phyloP scores from a whole-genome alignment of 805 yeast species.

The Zygosaccharomyces bailii region DNA sequence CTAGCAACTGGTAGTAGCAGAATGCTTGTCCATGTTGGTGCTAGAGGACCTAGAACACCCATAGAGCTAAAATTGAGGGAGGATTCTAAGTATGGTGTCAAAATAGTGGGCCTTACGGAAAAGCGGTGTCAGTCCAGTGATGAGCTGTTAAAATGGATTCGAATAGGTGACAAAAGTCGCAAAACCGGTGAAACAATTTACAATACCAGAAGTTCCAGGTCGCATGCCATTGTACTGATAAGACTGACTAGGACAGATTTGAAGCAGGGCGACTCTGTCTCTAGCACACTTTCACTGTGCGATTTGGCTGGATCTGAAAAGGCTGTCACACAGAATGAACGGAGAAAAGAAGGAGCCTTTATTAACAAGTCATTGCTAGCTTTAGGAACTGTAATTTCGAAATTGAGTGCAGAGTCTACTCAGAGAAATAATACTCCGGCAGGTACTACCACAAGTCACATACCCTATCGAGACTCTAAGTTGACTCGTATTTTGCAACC shows the following conservation, averaged over 20 bases:
- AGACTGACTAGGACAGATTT: conserved; percentile 48
- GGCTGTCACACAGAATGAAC: conserved; percentile 60
- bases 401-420: conserved; percentile 48
- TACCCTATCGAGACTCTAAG: conserved; percentile 92
- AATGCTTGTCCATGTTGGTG: conserved; percentile 8
- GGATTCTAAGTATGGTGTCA: conserved; percentile 66
- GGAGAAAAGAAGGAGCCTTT: conserved; percentile 90
- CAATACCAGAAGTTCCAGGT: conserved; percentile 81
- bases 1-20: conserved; percentile 17
- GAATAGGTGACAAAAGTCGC: conserved; percentile 68
- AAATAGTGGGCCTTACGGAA: conserved; percentile 69
- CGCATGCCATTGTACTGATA: conserved; percentile 84
- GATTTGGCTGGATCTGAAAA: conserved; percentile 97
- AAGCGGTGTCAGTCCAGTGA: conserved; percentile 52
- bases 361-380: conserved; percentile 90
- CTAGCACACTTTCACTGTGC: conserved; percentile 75
- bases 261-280: conserved; percentile 37
- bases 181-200: conserved; percentile 87
- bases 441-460: conserved; percentile 49
- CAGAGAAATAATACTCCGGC: conserved; percentile 6
- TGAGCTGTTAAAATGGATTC: conserved; percentile 59
- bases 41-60: conserved; percentile 13
- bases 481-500: conserved; percentile 88
- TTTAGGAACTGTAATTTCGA: conserved; percentile 86
- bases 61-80: conserved; percentile 76